Conservation (phyloP, 1,139 yeast genomes). For the Candida labiduridarum region DNA sequence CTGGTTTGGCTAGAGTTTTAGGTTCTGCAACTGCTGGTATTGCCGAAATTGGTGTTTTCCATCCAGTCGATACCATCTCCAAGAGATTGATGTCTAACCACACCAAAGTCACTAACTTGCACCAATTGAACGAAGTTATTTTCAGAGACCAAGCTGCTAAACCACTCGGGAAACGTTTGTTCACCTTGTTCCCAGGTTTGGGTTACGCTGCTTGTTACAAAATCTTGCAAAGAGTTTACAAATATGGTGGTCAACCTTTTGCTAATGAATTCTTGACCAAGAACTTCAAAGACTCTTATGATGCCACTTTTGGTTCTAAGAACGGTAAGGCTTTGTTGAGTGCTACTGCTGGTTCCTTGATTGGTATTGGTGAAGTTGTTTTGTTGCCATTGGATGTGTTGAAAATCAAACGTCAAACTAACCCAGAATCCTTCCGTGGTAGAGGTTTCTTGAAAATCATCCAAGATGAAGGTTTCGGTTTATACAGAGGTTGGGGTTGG, state of each 20-base stretch:
- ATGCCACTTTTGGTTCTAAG: constrained; percentile 81
- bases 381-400: constrained; percentile 93
- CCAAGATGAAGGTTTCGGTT: constrained; percentile 87
- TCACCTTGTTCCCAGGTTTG: constrained; percentile 94
- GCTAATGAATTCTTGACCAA: constrained; percentile 88
- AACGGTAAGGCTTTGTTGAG: constrained; percentile 95
- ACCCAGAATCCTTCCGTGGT: constrained; percentile 97
- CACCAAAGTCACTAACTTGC: constrained; percentile 61
- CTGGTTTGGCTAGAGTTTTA: constrained; percentile 85
- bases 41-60: constrained; percentile 94
- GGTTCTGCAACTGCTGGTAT: constrained; percentile 99
- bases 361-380: constrained; percentile 97
- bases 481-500: constrained; percentile 99
- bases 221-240: constrained; percentile 95
- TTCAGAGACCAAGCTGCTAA: constrained; percentile 82
- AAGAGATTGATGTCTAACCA: constrained; percentile 97
- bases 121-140: constrained; percentile 80
- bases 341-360: constrained; percentile 95
- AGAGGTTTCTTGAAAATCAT: constrained; percentile 89
- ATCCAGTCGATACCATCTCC: constrained; percentile 97
- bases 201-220: constrained; percentile 98
- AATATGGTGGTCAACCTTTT: constrained; percentile 98
- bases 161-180: constrained; percentile 67
- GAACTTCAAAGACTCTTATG: constrained; percentile 73
- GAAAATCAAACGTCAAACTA: constrained; percentile 97